Conservation (phyloP, 106 monocot species). For the Dioscorea alata region DNA sequence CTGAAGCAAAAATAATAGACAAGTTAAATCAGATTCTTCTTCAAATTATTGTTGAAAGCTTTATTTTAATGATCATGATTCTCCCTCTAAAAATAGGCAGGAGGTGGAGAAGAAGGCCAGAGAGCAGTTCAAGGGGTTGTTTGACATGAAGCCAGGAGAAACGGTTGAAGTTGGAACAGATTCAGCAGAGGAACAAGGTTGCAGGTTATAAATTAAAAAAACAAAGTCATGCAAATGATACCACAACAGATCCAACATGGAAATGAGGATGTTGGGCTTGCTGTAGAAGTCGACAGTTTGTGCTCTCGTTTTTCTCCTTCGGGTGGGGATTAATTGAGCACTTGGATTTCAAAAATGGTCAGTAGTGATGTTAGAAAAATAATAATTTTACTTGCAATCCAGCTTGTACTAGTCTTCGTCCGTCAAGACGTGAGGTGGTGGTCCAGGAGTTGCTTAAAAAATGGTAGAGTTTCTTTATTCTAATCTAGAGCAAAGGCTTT, state of each 20-base stretch:
- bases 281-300: slow-evolving; percentile 36
- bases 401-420: too few species aligned
- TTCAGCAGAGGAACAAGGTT: slow-evolving; percentile 2
- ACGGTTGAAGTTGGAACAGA: slow-evolving; percentile 59
- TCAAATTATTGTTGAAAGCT: too few species aligned
- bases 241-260: neutral
- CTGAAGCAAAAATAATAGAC: slow-evolving; percentile 84
- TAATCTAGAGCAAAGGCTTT: too few species aligned
- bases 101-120: slow-evolving; percentile 67
- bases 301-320: slow-evolving; percentile 61
- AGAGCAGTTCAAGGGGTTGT: slow-evolving; percentile 88
- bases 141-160: slow-evolving; percentile 96
- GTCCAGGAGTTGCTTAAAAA: too few species aligned
- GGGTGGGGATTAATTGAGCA: slow-evolving; percentile 44
- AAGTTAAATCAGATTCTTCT: neutral
- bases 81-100: slow-evolving; percentile 25
- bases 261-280: neutral
- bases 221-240: neutral
- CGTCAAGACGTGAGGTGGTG: too few species aligned
- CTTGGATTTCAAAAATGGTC: slow-evolving; percentile 65
- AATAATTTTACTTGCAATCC: too few species aligned
- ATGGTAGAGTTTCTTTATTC: too few species aligned
- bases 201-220: too few species aligned
- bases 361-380: slow-evolving; percentile 8
- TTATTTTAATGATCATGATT: too few species aligned